Conservation (phyloP, 768 basidiomycete genomes). For the Lentinula sp. region DNA sequence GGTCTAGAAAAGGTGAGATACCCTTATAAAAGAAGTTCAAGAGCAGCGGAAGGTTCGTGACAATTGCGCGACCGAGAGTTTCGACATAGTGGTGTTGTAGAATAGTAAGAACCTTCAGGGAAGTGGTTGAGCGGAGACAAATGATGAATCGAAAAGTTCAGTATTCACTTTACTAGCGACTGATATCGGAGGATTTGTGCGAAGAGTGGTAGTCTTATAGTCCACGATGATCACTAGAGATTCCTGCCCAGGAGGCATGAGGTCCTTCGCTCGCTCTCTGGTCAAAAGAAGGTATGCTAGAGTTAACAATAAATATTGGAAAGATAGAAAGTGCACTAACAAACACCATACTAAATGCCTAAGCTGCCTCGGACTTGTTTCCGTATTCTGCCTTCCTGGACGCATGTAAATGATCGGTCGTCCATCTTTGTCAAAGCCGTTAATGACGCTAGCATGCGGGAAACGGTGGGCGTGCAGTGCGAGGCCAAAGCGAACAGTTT, state of each 20-base stretch:
- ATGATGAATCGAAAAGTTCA: not conserved
- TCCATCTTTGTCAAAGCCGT: slow-evolving; percentile 81
- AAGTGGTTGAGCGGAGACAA: not conserved
- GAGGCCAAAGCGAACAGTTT: not conserved
- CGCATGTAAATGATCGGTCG: slow-evolving; percentile 89
- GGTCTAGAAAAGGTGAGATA: slow-evolving; percentile 82
- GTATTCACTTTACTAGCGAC: slow-evolving; percentile 62
- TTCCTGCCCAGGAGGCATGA: slow-evolving; percentile 84
- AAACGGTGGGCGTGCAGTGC: not conserved
- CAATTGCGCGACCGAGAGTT: slow-evolving; percentile 77
- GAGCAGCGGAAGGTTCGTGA: slow-evolving; percentile 74
- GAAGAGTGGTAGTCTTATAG: slow-evolving; percentile 75
- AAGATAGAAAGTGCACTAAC: slow-evolving; percentile 35
- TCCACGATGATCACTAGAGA: slow-evolving; percentile 80
- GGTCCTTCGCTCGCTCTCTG: slow-evolving; percentile 84
- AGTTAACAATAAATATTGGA: not conserved
- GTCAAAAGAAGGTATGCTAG: not conserved
- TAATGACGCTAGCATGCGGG: slow-evolving; percentile 50
- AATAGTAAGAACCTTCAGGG: slow-evolving; percentile 56
- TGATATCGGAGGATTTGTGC: slow-evolving; percentile 80
- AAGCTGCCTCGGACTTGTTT: slow-evolving; percentile 70
- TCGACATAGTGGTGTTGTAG: slow-evolving; percentile 88
- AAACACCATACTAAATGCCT: slow-evolving; percentile 83
- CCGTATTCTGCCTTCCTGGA: slow-evolving; percentile 82
- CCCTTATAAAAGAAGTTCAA: slow-evolving; percentile 78